Base-by-base conservation (phyloP, 1,284 basidiomycete genomes). In the Tilletia setariae region DNA sequence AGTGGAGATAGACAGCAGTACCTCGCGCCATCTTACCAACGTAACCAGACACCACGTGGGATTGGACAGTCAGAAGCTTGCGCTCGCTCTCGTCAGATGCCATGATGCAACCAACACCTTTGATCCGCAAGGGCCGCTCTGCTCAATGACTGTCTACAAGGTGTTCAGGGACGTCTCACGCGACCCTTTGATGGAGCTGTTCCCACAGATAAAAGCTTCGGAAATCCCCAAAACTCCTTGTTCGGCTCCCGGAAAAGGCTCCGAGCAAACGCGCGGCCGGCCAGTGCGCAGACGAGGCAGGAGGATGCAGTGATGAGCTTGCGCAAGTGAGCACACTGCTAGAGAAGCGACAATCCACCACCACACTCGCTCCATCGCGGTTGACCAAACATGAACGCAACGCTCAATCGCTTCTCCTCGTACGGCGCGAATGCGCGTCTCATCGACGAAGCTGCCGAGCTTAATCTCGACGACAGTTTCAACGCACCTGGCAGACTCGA, bases 21-120 rank as follows among this genome's bases (percentile, higher is more conserved):
- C 16, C 16, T n/a, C n/a, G n/a, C n/a, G n/a, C n/a, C n/a, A 19
- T 79, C 77, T 88, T 88, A 77, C 94, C 94, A n/a, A 96, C 95
- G 81, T 95, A 98, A 67, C 95, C 95, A 74, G 90, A 93, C 1
- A 91, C 89, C 68, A 98, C 95, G 78, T 98, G 95, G 0, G 91
- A 93, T 81, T 98, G 95, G 62, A 98, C 88, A 1, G 84, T 85
- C 21, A 87, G 82, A 13, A 87, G 71, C 28, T 47, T 62, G 47
- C 35, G 53, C 49, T 42, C 51, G 32, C 44, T 35, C 71, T 65
- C 23, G 35, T 28, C 25, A 68, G 63, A 46, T 65, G 56, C 56
- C 56, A 61, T 61, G 46, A 40, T 40, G 6, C 35, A 11, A 40
- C 11, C 6, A 40, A 40, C 11, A 11, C 35, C 35, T 40, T n/a